phyloP scores from a whole-genome alignment of 306 rosid species.

The Fragaria iinumae region DNA sequence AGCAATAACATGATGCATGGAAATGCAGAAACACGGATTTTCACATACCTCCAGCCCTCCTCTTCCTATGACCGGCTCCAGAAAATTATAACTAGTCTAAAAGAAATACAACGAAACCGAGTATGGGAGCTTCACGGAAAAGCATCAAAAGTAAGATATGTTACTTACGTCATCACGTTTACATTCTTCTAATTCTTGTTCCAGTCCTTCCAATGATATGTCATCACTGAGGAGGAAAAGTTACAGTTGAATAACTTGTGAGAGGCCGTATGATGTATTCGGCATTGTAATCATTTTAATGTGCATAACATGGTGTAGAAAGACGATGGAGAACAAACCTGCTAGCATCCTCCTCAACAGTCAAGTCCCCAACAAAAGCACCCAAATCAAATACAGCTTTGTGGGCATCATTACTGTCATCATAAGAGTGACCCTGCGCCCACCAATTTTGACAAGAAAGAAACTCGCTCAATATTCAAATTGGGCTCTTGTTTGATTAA shows the following conservation, averaged over 20 bases:
- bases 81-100: background rate
- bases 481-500: background rate
- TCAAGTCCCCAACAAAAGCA: slow-evolving; percentile 80
- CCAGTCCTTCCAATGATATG: slow-evolving; percentile 81
- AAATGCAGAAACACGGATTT: background rate
- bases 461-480: too few relatives aligned
- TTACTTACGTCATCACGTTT: slow-evolving; percentile 68
- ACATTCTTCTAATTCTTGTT: slow-evolving; percentile 93
- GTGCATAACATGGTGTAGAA: background rate
- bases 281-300: background rate
- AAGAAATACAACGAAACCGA: background rate
- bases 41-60: background rate
- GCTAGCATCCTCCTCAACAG: slow-evolving; percentile 71
- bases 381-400: slow-evolving; percentile 63
- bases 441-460: background rate
- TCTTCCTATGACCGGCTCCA: background rate
- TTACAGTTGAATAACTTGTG: slow-evolving; percentile 6
- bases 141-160: slow-evolving; percentile 9
- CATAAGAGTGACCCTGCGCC: slow-evolving; percentile 44
- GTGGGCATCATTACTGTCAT: slow-evolving; percentile 36
- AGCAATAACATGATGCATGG: background rate
- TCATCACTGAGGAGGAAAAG: slow-evolving; percentile 51
- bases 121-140: background rate
- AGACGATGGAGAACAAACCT: slow-evolving; percentile 35
- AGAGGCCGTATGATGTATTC: background rate